Evolutionary conservation across 306 rosid genomes (phyloP).

Genomic region (Lathyrus oleraceus): DNA sequence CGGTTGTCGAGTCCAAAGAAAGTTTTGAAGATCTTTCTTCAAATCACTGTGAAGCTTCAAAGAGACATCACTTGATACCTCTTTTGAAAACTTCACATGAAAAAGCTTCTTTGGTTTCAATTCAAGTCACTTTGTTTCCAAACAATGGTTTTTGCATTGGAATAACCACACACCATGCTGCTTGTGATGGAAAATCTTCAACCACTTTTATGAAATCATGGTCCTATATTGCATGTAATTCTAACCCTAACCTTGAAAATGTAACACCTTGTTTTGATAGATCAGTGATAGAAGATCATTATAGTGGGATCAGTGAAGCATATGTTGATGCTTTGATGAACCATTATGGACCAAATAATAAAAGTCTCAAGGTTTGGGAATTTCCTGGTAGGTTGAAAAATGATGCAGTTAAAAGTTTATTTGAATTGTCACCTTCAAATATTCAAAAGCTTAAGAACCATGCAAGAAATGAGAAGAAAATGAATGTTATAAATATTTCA

Average conservation of each 20-base stretch:
- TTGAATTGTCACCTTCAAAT: conserved; percentile 20
- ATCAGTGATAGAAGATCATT: conserved; percentile 18
- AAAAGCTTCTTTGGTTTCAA: conserved; percentile 15
- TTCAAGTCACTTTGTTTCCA: conserved; percentile 35
- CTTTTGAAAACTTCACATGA: conserved; percentile 20
- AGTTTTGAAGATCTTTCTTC: conserved; percentile 16
- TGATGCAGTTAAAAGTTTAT: conserved; percentile 14
- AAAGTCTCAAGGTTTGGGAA: conserved; percentile 25
- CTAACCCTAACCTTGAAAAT: conserved; percentile 13
- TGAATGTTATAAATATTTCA: not conserved
- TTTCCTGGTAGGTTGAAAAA: accelerated
- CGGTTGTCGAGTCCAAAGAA: conserved; percentile 29
- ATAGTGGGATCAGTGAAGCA: not conserved
- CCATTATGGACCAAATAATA: not conserved
- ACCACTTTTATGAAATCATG: conserved; percentile 32
- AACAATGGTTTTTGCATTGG: conserved; percentile 35
- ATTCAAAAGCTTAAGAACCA: conserved; percentile 27
- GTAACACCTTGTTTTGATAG: conserved; percentile 24
- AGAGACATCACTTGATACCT: conserved; percentile 6
- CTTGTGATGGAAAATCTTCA: conserved; percentile 34
- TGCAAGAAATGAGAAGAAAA: conserved; percentile 1
- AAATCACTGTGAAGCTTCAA: not conserved
- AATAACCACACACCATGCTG: conserved; percentile 39
- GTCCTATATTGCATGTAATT: conserved; percentile 11
- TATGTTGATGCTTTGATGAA: not conserved